Evolutionary conservation across 73 alveolate species (phyloP).

Genomic region (Breviolum minutum): DNA sequence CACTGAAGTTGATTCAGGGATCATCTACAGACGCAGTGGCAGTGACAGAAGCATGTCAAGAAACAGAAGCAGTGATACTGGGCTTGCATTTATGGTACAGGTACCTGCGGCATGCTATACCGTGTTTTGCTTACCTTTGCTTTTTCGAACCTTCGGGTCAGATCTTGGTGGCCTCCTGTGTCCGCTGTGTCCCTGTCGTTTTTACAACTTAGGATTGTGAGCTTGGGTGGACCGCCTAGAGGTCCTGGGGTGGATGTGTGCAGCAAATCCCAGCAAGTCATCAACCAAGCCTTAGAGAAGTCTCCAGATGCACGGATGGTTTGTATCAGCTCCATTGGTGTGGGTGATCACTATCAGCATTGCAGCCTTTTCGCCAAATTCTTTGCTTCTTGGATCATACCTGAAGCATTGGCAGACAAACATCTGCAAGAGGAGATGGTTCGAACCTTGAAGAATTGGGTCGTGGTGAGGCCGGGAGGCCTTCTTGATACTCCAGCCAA

Average conservation of each 20-base stretch:
- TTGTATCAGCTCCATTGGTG: constrained; percentile 91
- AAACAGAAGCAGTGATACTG: constrained; percentile 50
- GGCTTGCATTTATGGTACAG: not conserved
- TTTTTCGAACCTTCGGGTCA: not conserved
- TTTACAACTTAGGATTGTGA: constrained; percentile 38
- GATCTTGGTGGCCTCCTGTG: not conserved
- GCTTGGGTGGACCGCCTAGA: constrained; percentile 68
- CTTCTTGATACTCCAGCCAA: constrained; percentile 24
- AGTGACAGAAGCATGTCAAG: constrained; percentile 31
- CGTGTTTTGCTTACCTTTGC: no score
- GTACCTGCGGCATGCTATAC: no score
- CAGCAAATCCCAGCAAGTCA: constrained; percentile 69
- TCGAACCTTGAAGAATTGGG: constrained; percentile 68
- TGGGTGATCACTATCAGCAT: constrained; percentile 93
- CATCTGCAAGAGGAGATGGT: constrained; percentile 84
- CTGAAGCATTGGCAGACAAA: constrained; percentile 69
- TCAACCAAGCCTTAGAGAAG: constrained; percentile 56
- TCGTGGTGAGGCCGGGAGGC: constrained; percentile 80
- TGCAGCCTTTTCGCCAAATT: constrained; percentile 83
- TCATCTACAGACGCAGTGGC: constrained; percentile 54
- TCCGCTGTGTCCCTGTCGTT: not conserved
- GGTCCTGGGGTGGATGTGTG: constrained; percentile 89
- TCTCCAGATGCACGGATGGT: constrained; percentile 48
- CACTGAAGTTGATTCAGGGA: constrained; percentile 31
- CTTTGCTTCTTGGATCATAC: constrained; percentile 86